These are phyloP conservation scores for Nymphaea thermarum DNA, from an alignment of 164 flowering plant species.

Conservation along the genomic window DNA sequence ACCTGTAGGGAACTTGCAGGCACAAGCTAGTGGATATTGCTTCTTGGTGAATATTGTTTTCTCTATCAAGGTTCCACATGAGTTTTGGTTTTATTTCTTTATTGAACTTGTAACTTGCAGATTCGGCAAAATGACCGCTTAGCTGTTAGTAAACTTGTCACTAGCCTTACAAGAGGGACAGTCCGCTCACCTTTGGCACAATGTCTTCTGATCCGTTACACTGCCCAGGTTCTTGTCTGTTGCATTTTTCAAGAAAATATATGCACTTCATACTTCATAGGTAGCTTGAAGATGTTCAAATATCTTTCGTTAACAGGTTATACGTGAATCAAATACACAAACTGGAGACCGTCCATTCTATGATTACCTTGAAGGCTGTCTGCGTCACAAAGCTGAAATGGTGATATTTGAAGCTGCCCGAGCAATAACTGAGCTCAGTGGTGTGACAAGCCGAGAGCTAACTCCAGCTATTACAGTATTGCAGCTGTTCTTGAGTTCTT, in stretches of 20 bases:
- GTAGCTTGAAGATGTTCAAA: neutral
- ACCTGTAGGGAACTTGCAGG: no score
- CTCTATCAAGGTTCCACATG: no score
- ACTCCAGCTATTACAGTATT: constrained; percentile 97
- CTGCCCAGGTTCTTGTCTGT: constrained; percentile 58
- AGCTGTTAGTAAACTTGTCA: constrained; percentile 92
- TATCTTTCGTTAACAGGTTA: constrained; percentile 36
- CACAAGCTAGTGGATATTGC: no score
- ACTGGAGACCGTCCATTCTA: constrained; percentile 89
- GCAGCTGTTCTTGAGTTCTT: constrained; percentile 86
- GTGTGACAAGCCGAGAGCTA: constrained; percentile 76
- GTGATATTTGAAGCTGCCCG: constrained; percentile 97
- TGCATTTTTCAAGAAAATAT: neutral
- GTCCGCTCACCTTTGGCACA: constrained; percentile 98
- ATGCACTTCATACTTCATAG: neutral
- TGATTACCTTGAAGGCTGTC: constrained; percentile 88
- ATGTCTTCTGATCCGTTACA: constrained; percentile 86
- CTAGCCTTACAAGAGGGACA: constrained; percentile 82
- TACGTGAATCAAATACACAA: constrained; percentile 69
- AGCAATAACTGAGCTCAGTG: constrained; percentile 83
- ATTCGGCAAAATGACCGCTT: constrained; percentile 91
- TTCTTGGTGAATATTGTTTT: no score
- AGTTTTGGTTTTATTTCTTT: no score
- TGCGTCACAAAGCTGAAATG: constrained; percentile 98
- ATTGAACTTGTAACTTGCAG: constrained; percentile 30